These are phyloP conservation scores for Thraustochytrium sp. DNA, from an alignment of 352 stramenopile species.

Conservation along the genomic window DNA sequence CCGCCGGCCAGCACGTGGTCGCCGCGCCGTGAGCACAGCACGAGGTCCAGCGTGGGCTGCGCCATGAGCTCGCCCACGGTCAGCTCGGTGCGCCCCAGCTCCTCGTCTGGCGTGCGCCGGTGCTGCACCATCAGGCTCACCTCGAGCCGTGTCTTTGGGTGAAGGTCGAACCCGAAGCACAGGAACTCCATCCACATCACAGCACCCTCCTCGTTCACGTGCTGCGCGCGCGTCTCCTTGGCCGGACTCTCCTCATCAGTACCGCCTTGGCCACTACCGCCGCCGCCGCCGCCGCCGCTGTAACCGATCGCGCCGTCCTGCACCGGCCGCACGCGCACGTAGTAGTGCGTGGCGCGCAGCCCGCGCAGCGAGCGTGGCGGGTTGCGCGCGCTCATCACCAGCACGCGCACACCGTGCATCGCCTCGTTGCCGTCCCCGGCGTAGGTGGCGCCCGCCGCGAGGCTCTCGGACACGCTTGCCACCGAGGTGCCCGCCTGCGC, in stretches of 20 bases:
- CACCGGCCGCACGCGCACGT: background rate
- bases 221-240: background rate
- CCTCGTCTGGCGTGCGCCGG: background rate
- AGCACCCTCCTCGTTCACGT: background rate
- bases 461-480: background rate
- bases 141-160: background rate
- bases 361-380: background rate
- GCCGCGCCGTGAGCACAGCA: background rate
- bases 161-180: background rate
- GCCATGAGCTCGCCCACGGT: background rate
- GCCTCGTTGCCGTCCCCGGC: background rate
- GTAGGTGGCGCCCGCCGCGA: background rate
- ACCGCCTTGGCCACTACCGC: too few relatives aligned
- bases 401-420: background rate
- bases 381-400: background rate
- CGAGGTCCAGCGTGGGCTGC: background rate
- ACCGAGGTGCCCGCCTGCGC: background rate
- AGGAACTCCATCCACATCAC: constrained; percentile 30
- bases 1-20: background rate
- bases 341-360: constrained; percentile 15
- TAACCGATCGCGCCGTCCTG: background rate
- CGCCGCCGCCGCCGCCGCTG: background rate
- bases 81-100: background rate
- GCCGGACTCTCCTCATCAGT: too few relatives aligned
- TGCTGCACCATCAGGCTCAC: constrained; percentile 10